Evolutionary conservation across 1,139 yeast species (phyloP).

Genomic region (Meyerozyma carpophila): DNA sequence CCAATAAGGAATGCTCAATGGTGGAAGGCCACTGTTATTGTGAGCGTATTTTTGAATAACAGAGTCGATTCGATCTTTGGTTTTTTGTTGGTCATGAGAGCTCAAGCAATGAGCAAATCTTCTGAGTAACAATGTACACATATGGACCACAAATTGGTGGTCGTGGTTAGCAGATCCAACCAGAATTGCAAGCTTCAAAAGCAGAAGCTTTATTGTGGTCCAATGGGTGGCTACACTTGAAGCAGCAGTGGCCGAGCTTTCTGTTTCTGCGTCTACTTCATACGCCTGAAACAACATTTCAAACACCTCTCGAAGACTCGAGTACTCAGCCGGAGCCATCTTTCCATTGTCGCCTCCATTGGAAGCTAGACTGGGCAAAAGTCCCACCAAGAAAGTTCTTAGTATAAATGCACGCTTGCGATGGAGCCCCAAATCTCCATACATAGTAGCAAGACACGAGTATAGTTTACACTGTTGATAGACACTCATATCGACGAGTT

Average conservation of each 20-base stretch:
- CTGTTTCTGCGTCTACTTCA: slow-evolving; percentile 31
- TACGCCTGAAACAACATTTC: slow-evolving; percentile 38
- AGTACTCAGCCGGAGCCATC: slow-evolving; percentile 2
- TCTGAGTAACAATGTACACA: slow-evolving; percentile 50
- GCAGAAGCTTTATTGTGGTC: slow-evolving; percentile 53
- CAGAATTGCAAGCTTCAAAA: slow-evolving; percentile 50
- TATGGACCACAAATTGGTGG: slow-evolving; percentile 36
- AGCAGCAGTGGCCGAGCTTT: slow-evolving; percentile 19
- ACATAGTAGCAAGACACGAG: slow-evolving; percentile 61
- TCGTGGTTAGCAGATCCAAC: slow-evolving; percentile 51
- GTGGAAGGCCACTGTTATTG: slow-evolving; percentile 13
- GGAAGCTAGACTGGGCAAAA: slow-evolving; percentile 36
- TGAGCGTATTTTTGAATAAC: slow-evolving; percentile 5
- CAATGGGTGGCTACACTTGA: slow-evolving; percentile 32
- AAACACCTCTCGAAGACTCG: slow-evolving; percentile 25
- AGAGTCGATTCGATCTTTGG: slow-evolving; percentile 23
- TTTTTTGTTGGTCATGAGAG: slow-evolving; percentile 29
- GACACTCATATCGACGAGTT: slow-evolving; percentile 38
- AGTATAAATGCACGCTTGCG: slow-evolving; percentile 71
- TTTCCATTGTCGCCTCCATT: slow-evolving; percentile 4
- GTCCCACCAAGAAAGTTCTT: slow-evolving; percentile 50
- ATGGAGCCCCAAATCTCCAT: slow-evolving; percentile 52
- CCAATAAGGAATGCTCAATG: slow-evolving; percentile 46
- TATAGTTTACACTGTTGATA: slow-evolving; percentile 58
- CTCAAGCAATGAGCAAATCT: slow-evolving; percentile 47